Percentiles rank a stretch among this genome's conserved stretches.
These are phyloP conservation scores for Periconia macrospinosa DNA, from an alignment of 2,329 filamentous ascomycete species.

Conservation along the genomic window DNA sequence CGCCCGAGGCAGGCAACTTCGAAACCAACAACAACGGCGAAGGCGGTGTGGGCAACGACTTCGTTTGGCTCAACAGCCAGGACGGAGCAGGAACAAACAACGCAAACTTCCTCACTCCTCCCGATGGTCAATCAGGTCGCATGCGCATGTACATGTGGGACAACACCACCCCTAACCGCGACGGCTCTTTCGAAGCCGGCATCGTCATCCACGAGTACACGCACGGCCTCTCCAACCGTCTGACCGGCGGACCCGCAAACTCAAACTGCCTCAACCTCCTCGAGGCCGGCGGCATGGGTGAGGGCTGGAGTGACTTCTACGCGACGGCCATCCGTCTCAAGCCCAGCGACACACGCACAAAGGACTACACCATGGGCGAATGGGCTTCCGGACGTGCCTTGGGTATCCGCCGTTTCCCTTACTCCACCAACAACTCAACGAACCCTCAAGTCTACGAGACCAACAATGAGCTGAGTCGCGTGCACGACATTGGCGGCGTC, in stretches of 20 bases:
- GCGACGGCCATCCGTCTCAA: slow-evolving; percentile 56
- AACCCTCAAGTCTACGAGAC: slow-evolving; percentile 57
- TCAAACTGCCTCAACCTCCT: slow-evolving; percentile 49
- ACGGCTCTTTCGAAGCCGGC: slow-evolving; percentile 61
- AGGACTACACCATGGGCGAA: slow-evolving; percentile 53
- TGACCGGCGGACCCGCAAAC: slow-evolving; percentile 62
- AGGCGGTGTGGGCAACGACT: slow-evolving; percentile 56
- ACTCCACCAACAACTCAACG: slow-evolving; percentile 53
- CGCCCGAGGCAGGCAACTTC: slow-evolving; percentile 62
- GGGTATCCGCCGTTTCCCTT: slow-evolving; percentile 56
- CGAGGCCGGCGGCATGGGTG: slow-evolving; percentile 61
- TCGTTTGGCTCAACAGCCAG: slow-evolving; percentile 60
- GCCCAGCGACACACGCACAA: slow-evolving; percentile 48
- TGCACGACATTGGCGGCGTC: slow-evolving; percentile 56
- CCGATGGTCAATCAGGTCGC: slow-evolving; percentile 54
- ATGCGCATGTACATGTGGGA: slow-evolving; percentile 66
- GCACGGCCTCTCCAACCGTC: slow-evolving; percentile 56
- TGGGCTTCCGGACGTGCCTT: slow-evolving; percentile 51
- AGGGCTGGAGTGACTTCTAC: slow-evolving; percentile 62
- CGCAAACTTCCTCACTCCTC: slow-evolving; percentile 58
- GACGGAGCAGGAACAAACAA: slow-evolving; percentile 59
- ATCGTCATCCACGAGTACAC: slow-evolving; percentile 59
- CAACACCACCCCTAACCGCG: slow-evolving; percentile 51
- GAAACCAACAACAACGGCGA: slow-evolving; percentile 59
- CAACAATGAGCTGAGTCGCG: slow-evolving; percentile 42